Evolutionary conservation across 805 yeast species (phyloP), one percentile per base, ranked within the genome.

Genomic region (Lipomyces orientalis): DNA sequence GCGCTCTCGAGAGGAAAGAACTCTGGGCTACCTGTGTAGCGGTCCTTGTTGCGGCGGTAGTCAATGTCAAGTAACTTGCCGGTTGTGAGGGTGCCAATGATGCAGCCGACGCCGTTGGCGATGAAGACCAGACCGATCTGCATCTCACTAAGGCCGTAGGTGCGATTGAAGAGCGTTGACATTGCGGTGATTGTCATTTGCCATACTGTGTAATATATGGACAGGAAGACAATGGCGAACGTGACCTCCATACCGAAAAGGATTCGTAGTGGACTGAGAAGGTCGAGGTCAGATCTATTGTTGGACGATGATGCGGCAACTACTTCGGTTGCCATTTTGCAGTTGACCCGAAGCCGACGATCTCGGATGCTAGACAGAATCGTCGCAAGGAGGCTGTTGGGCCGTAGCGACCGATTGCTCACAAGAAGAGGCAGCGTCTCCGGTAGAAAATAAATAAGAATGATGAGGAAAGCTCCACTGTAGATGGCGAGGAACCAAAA

Each of bases 401-500:
- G 70, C 73, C 0, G 87, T 78, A 1, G 93, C 85, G 0, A 14
- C 12, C 93, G 90, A 76, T 91, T 90, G 0, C 96, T 97, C 1
- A 87, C 94, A 7, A 90, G 76, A 6, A 84, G 77, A 64, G 97
- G 81, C 52, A 85, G 84, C 0, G 97, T 93, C 75, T 93, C 97
- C 0, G 97, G 96, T 19, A 92, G 76, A 3, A 82, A 65, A 5
- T 83, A 43, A 2, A 82, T 65, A 1, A 79, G 74, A 1, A 76
- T 19, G 0, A 76, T 29, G 2, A 83, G 51, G 2, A 79, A 65
- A 1, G 81, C 77, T 3, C 88, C 88, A 37, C 89, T 85, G 9
- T 89, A 86, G 34, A 89, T 87, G 0, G 90, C 87, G 61, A 90
- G 77, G 69, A 92, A 90, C 87, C 91, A 87, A 73, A 90, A 90